phyloP scores from a whole-genome alignment of 1,139 yeast genomes.

The Saccharomycopsis hybrid region DNA sequence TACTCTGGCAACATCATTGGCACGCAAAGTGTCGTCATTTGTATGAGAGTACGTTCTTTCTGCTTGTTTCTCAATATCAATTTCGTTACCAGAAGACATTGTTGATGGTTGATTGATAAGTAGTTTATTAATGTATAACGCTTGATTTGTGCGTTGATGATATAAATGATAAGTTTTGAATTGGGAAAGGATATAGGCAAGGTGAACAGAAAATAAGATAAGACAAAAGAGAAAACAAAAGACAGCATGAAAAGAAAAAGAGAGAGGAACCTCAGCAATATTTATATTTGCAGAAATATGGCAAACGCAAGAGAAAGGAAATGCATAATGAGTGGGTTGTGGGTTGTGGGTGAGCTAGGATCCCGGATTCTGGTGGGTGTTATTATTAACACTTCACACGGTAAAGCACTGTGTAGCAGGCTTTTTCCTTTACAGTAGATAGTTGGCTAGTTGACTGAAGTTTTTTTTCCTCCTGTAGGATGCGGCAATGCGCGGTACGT shows the following conservation, averaged over 20 bases:
- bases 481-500: too few species aligned
- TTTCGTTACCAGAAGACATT: background rate
- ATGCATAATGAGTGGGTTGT: too few species aligned
- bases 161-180: too few species aligned
- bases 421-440: too few species aligned
- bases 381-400: too few species aligned
- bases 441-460: too few species aligned
- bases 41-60: constrained; percentile 5
- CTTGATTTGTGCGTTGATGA: too few species aligned
- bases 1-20: constrained; percentile 4
- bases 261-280: background rate
- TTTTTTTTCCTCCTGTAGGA: too few species aligned
- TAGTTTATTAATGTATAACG: background rate
- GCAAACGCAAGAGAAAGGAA: background rate
- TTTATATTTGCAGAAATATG: background rate
- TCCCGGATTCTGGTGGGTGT: too few species aligned
- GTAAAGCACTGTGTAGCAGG: too few species aligned
- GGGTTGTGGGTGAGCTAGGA: too few species aligned
- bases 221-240: background rate
- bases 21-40: background rate
- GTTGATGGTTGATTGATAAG: background rate
- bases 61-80: constrained; percentile 11
- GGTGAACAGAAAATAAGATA: background rate
- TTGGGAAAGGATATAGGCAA: background rate
- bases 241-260: background rate